These are phyloP conservation scores for Zymoseptoria passerinii DNA, from an alignment of 2,329 filamentous ascomycete species.

Conservation along the genomic window DNA sequence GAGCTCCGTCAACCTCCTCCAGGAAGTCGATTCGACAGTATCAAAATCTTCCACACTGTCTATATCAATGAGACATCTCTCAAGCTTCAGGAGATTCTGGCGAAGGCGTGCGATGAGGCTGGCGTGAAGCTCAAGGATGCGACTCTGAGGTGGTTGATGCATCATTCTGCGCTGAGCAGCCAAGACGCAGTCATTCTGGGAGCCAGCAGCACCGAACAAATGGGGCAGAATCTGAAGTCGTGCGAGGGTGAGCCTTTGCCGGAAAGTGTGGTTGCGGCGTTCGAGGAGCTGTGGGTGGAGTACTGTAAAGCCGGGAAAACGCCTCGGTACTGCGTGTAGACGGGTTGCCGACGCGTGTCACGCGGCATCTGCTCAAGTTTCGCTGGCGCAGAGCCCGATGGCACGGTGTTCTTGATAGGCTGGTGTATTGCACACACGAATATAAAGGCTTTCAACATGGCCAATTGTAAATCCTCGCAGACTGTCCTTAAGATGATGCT, in stretches of 20 bases:
- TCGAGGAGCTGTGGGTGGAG: constrained; percentile 16
- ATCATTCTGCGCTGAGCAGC: constrained; percentile 35
- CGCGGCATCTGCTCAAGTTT: background rate
- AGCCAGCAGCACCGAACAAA: constrained; percentile 26
- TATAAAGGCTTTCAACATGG: background rate
- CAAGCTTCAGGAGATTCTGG: constrained; percentile 35
- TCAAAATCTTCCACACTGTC: constrained; percentile 29
- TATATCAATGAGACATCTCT: constrained; percentile 40
- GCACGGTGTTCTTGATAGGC: too few species aligned
- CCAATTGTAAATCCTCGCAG: background rate
- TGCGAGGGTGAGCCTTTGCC: constrained; percentile 23
- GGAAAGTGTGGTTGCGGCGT: constrained; percentile 15
- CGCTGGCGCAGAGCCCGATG: too few species aligned
- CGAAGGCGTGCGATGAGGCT: constrained; percentile 29
- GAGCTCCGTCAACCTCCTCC: constrained; percentile 26
- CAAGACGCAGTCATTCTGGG: constrained; percentile 36
- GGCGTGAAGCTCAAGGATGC: constrained; percentile 36
- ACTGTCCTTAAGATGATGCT: background rate
- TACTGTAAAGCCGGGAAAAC: constrained; percentile 14
- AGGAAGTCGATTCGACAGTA: constrained; percentile 22
- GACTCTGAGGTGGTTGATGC: constrained; percentile 39
- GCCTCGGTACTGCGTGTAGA: constrained; percentile 11
- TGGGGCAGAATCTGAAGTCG: constrained; percentile 25
- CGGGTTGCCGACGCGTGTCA: background rate
- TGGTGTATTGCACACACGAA: background rate